Base-by-base conservation (phyloP, 192 early-diverging fungal species). In the Coemansia biformis region DNA sequence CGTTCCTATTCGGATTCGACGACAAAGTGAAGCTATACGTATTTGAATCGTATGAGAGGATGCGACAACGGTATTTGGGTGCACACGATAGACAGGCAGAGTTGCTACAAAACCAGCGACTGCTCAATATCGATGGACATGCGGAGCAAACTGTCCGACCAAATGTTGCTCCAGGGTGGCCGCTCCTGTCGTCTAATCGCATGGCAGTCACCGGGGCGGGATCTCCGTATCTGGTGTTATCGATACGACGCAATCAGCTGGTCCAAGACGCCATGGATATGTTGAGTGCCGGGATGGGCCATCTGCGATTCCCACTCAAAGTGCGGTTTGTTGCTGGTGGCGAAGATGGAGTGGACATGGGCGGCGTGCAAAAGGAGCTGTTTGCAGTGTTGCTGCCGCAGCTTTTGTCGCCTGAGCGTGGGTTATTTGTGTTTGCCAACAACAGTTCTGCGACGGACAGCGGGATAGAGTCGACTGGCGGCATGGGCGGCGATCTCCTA, bases 321-420 rank as follows among this genome's bases (percentile, higher is more conserved):
- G 85, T 93, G 19, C 79, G 81, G 36, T 97, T 94, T 71, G 80
- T 91, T 0, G 84, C 83, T 15, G 85, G 87, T 32, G 91, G 91
- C 18, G 93, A 97, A 52, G 87, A 92, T 59, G 93, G 91, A 8
- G 83, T 89, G 77, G 93, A 97, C 51, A 88, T 91, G 77, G 93
- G 93, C 47, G 94, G 94, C 23, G 91, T 97, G 14, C 92, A 93
- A 33, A 97, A 97, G 66, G 94, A 97, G 67, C 90, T 91, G 63
- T 92, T 93, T 57, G 85, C 89, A 35, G 78, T 85, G 16, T 47
- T 97, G 33, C 59, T 94, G 26, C 77, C 78, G 16, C 64, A 81
- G 52, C 75, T 95, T 24, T 59, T 97, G 57, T 75, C 84, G 38
- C 81, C 85, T 0, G 61, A 77, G n/a, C 76, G 80, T 54, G 90